These are phyloP conservation scores for Solanum microdontum DNA, from an alignment of 257 asterid genomes.

Conservation along the genomic window DNA sequence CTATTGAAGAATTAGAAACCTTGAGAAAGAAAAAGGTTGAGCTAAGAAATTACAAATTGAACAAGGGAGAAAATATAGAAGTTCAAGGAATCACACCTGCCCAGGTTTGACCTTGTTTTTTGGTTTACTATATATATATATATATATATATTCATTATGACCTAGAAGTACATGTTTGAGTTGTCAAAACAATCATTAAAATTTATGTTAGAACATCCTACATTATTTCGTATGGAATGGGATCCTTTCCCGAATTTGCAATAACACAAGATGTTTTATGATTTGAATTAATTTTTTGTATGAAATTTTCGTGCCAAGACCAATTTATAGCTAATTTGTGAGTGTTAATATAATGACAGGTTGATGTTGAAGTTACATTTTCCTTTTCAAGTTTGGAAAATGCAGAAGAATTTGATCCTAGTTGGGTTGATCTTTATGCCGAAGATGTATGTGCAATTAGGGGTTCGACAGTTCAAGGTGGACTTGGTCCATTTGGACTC, in stretches of 20 bases:
- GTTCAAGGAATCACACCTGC: neutral
- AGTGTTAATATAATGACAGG: neutral
- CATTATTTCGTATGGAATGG: neutral
- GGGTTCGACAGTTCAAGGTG: neutral
- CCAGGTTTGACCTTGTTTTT: neutral
- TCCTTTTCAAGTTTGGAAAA: neutral
- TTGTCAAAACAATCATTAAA: neutral
- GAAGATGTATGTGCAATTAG: neutral
- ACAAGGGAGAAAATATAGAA: neutral
- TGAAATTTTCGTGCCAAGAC: neutral
- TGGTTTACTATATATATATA: no score
- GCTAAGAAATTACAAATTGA: neutral
- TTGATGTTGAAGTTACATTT: neutral
- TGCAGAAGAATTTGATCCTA: neutral
- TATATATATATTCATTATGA: neutral
- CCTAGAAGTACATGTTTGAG: neutral
- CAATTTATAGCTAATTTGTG: neutral
- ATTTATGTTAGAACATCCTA: neutral
- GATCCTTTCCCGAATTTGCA: neutral
- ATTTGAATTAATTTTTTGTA: neutral
- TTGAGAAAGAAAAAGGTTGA: neutral
- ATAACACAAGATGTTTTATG: neutral
- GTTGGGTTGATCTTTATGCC: neutral
- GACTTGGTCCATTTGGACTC: neutral
- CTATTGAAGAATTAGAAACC: neutral